Evolutionary conservation across 768 basidiomycete species (phyloP), one percentile per base, ranked within the genome.

Genomic region (Pulveroboletus sp.): DNA sequence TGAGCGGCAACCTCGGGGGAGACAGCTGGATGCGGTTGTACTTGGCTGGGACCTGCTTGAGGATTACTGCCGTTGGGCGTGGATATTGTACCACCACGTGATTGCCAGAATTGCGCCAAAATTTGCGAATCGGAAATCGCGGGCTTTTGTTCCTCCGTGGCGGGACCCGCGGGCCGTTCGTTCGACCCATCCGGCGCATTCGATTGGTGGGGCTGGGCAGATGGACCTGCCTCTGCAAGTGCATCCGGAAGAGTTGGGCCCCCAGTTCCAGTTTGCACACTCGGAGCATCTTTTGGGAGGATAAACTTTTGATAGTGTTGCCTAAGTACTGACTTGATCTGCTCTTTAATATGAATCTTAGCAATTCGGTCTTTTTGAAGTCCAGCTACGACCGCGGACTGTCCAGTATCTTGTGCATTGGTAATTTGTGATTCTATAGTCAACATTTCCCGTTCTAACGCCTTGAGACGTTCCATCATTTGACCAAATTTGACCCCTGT

Each of bases 1-100:
- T 79, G 81, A 24, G 67, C 56, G 4, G 59, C 67, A 12, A 72
- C 25, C 33, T 51, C 58, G 12, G 65, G 45, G 21, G 43, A 33
- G 16, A 40, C 13, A 16, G 21, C 16, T 9, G 43, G 21, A 17
- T 44, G 44, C 4, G 47, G 6, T 43, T 49, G 52, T 40, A 45
- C 9, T 36, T 65, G 53, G 40, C 48, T 43, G 19, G 53, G 33
- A 27, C 59, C 55, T 19, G 54, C 57, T 19, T 54, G 51, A 47
- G 56, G 44, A 32, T 49, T 58, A 23, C 32, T 25, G 17, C 43
- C 23, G 6, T 33, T 50, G 4, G 38, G 9, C 6, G 43, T 21
- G 8, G 53, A 51, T 19, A 55, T 4, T 24, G 49, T 46, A 10
- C 65, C 59, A 48, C 55, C 53, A 31, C 61, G 64, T 27, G 63